phyloP scores from a whole-genome alignment of 352 stramenopile species.

The Globisporangium nunn region DNA sequence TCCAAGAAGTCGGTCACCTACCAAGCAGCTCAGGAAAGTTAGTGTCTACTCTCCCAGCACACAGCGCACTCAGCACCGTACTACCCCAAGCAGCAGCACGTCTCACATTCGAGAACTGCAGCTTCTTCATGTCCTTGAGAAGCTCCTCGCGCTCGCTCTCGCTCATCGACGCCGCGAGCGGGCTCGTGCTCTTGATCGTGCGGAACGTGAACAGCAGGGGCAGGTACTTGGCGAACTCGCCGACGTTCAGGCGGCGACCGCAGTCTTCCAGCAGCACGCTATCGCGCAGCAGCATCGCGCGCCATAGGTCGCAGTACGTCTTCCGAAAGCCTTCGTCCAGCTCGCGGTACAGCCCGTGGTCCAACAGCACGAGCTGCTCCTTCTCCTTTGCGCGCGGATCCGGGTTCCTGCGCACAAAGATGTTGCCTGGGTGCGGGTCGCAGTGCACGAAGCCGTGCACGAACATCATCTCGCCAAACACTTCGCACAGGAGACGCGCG shows the following conservation, averaged over 20 bases:
- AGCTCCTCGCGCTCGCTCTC: constrained; percentile 60
- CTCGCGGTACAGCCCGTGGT: constrained; percentile 96
- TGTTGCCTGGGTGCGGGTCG: constrained; percentile 95
- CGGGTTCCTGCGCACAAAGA: constrained; percentile 75
- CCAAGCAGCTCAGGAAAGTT: neutral
- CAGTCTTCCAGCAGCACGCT: constrained; percentile 59
- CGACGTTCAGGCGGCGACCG: constrained; percentile 44
- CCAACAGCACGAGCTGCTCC: constrained; percentile 93
- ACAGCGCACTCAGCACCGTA: too few relatives aligned
- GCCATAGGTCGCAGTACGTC: constrained; percentile 94
- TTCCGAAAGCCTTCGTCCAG: constrained; percentile 92
- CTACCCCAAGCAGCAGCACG: neutral
- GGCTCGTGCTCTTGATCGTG: constrained; percentile 47
- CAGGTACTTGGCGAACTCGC: constrained; percentile 56
- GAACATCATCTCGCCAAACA: constrained; percentile 95
- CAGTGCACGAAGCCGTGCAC: constrained; percentile 94
- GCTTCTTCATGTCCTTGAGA: constrained; percentile 42
- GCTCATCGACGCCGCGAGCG: constrained; percentile 58
- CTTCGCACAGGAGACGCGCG: constrained; percentile 82
- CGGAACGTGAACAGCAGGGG: constrained; percentile 87
- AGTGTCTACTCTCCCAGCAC: neutral
- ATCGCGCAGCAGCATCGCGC: constrained; percentile 90
- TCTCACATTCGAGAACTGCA: constrained; percentile 57
- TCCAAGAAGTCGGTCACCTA: constrained; percentile 80
- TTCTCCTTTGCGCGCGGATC: constrained; percentile 32